A percentile compares a stretch with the other conserved stretches of the same genome.
These are phyloP conservation scores for Gyromitra esculenta DNA, from an alignment of 2,329 filamentous ascomycete genomes.

Conservation along the genomic window DNA sequence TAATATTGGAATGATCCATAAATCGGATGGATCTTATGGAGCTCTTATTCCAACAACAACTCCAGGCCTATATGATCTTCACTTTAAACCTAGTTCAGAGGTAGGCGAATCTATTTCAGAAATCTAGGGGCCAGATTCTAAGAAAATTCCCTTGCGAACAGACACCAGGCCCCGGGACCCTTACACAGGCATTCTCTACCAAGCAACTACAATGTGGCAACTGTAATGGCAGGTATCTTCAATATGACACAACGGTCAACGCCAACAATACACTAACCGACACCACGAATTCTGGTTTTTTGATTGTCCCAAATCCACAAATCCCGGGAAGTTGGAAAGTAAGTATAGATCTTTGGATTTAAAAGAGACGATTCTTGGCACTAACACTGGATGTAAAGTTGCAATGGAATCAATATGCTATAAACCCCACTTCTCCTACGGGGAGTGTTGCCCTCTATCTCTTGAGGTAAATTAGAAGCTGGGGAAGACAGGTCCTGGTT, in stretches of 20 bases:
- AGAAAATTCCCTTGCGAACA: background rate
- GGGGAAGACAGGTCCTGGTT: background rate
- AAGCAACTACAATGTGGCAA: slow-evolving; percentile 13
- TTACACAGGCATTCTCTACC: slow-evolving; percentile 1
- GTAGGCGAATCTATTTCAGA: background rate
- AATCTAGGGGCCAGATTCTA: background rate
- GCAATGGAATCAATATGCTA: slow-evolving; percentile 7
- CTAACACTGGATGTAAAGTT: slow-evolving; percentile 23
- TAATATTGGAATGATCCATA: slow-evolving; percentile 22
- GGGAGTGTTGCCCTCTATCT: slow-evolving; percentile 1
- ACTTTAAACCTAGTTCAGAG: background rate
- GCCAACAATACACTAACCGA: background rate
- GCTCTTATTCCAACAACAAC: slow-evolving; percentile 23
- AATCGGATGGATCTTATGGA: slow-evolving; percentile 16
- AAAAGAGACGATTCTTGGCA: background rate
- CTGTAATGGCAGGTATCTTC: slow-evolving; percentile 19
- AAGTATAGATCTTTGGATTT: slow-evolving; percentile 2
- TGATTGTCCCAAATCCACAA: slow-evolving; percentile 15
- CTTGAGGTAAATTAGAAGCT: slow-evolving; percentile 3
- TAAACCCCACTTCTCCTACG: background rate
- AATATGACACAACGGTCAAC: slow-evolving; percentile 13
- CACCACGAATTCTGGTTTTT: slow-evolving; percentile 1
- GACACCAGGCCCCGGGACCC: background rate
- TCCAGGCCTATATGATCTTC: slow-evolving; percentile 18
- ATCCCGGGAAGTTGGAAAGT: slow-evolving; percentile 12